Percentiles rank a stretch among this genome's conserved stretches.
Evolutionary conservation across 2,329 filamentous ascomycete species (phyloP).

Genomic region (Triangularia verruculosa): DNA sequence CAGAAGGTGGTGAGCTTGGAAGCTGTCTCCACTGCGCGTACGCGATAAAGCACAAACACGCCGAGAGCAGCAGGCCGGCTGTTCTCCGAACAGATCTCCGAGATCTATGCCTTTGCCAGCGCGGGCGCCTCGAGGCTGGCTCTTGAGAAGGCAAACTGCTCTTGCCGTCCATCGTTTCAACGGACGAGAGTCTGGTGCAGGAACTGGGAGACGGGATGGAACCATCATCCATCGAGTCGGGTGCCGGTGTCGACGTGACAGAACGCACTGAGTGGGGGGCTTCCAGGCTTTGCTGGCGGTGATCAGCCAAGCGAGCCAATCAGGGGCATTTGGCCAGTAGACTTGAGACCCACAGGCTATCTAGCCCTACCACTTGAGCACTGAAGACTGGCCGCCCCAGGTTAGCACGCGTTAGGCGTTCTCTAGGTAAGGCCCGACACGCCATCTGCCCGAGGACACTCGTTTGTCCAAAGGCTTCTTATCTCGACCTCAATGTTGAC

Average conservation of each 20-base stretch:
- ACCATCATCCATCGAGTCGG: not conserved
- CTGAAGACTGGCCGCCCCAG: not conserved
- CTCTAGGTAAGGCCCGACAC: not conserved
- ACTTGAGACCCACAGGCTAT: not conserved
- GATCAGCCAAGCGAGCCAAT: not conserved
- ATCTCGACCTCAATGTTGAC: not conserved
- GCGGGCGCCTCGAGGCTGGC: conserved; percentile 30
- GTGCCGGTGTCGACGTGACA: not conserved
- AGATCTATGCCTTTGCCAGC: conserved; percentile 29
- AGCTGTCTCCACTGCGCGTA: conserved; percentile 45
- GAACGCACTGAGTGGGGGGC: not conserved
- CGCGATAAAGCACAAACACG: conserved; percentile 47
- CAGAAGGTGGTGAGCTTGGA: conserved; percentile 11
- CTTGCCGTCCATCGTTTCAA: conserved; percentile 37
- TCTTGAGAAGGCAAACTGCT: conserved; percentile 45
- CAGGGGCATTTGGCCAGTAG: not conserved
- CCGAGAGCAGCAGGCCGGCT: conserved; percentile 44
- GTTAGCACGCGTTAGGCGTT: not conserved
- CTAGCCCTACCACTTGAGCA: not conserved
- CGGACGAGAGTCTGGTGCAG: not conserved
- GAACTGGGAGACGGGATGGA: not conserved
- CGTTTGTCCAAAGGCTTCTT: not conserved
- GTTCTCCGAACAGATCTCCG: conserved; percentile 43
- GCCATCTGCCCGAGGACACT: not conserved
- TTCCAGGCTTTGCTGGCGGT: not conserved